Conservation (phyloP, 2,329 filamentous ascomycete genomes). For the Colletotrichum nymphaeae region DNA sequence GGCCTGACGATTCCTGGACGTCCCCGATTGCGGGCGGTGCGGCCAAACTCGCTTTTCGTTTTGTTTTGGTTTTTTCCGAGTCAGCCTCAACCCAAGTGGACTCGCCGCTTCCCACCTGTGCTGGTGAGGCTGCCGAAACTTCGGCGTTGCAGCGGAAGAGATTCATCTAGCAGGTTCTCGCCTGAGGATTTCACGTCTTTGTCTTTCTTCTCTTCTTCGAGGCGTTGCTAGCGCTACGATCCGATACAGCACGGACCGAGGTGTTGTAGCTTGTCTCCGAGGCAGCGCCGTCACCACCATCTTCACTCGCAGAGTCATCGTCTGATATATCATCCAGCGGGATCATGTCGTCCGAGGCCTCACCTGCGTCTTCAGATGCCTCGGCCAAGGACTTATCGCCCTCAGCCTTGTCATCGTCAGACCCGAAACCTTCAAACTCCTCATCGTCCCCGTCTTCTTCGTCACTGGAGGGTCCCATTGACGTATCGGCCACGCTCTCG, state of each 20-base stretch:
- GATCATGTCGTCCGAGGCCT: slow-evolving; percentile 34
- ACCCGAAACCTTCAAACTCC: slow-evolving; percentile 61
- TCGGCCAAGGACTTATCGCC: slow-evolving; percentile 35
- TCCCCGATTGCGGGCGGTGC: neutral
- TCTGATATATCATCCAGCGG: slow-evolving; percentile 28
- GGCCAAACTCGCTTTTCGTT: slow-evolving; percentile 1
- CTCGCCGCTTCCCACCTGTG: slow-evolving; percentile 7
- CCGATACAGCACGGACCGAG: slow-evolving; percentile 31
- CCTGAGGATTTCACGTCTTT: slow-evolving; percentile 25
- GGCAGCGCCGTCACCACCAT: slow-evolving; percentile 22
- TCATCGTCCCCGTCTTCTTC: slow-evolving; percentile 48
- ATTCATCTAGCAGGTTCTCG: slow-evolving; percentile 12
- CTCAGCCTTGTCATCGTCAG: slow-evolving; percentile 52
- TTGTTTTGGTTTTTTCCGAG: neutral
- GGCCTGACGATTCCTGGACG: neutral
- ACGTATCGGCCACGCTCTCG: slow-evolving; percentile 54
- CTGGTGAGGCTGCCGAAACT: slow-evolving; percentile 27
- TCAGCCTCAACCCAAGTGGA: neutral
- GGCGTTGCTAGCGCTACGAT: slow-evolving; percentile 22
- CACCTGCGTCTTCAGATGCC: slow-evolving; percentile 20
- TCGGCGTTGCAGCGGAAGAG: slow-evolving; percentile 17
- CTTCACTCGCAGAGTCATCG: slow-evolving; percentile 35
- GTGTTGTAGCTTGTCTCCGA: slow-evolving; percentile 36
- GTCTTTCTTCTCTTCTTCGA: slow-evolving; percentile 35
- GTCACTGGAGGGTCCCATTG: slow-evolving; percentile 40